Evolutionary conservation across 2,329 filamentous ascomycete genomes (phyloP), one percentile per base, ranked within the genome.

Genomic region (Sphaceloma murrayae): DNA sequence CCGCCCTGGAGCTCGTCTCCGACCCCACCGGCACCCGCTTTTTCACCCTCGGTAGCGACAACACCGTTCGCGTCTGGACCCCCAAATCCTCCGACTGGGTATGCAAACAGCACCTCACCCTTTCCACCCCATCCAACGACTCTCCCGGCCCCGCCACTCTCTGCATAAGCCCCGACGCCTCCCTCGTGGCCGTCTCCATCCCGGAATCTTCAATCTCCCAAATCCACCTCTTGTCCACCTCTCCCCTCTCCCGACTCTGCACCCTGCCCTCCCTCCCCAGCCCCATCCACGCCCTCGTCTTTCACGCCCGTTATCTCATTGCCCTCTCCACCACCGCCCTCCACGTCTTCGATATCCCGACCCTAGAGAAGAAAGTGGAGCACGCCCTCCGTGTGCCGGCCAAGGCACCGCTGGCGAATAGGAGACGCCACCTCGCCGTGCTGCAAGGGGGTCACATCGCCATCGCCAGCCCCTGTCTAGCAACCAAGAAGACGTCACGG

Each of bases 31-130:
- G 73, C 5, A 67, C 75, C 38, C 78, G 81, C 34, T 95, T 96
- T 59, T 84, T 85, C 6, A 94, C 88, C 1, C 71, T 94, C 29
- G 91, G 89, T 26, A 77, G 80, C 45, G 89, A 98, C 58, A 80
- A 79, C 8, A 66, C 76, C 16, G 75, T 94, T 27, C 78, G 85
- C 29, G 68, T 91, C 36, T 98, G 91, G 91, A 75, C 74, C n/a
- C 78, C 84, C 8, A 82, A 77, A 60, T 70, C 74, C 4, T 75
- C 82, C 73, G 78, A 8, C 67, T 72, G n/a, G 69, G 74, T 16
- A 62, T 85, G 10, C 73, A 81, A 46, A 82, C 9, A 13, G 14
- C 3, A 10, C n/a, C 17, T 36, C 36, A 14, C 44, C n/a, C 13
- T 43, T 4, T 18, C 26, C 22, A 21, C 45, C 16, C 32, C 43